Base-by-base conservation (phyloP, 1,284 basidiomycete genomes). In the Leccinum subrobustum region DNA sequence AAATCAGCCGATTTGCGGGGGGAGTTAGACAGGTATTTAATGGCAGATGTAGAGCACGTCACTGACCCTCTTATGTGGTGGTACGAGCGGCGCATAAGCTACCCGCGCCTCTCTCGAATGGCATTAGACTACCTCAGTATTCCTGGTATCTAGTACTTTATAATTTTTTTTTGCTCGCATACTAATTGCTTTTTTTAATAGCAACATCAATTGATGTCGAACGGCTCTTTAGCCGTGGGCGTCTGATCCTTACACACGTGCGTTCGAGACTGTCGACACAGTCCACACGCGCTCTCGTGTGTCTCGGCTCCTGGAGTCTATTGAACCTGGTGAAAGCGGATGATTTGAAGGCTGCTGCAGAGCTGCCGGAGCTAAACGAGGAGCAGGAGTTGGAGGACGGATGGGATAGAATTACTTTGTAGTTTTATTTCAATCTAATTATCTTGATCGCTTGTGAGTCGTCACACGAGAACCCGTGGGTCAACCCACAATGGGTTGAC, bases 11-110 rank as follows among this genome's bases (percentile, higher is more conserved):
- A 56, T 48, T 23, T 31, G 6, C 6, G 14, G 5, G 42, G 18
- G 27, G 42, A 56, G 8, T 27, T 48, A 9, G 12, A 37, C 9
- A 37, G 31, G n/a, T 53, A 53, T 33, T 18, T 56, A 33, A 48
- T 20, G 27, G 42, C 54, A 31, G 54, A 56, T 56, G 54, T 48
- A 11, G 27, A 56, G 16, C 39, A 56, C 33, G 54, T 56, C n/a
- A 44, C 42, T 29, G 16, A 56, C 42, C 39, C 39, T 42, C 39
- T 42, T 42, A 18, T 18, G 12, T 42, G 39, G 39, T 42, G 39
- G 39, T 42, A 42, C n/a, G 16, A 42, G 39, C 39, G 12, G 7
- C 16, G n/a, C 8, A 18, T 42, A 16, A 42, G 7, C 14, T 18
- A 42, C n/a, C 39, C 0, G n/a, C 6, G n/a, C 39, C 39, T 42